Conservation (phyloP, 2,329 filamentous ascomycete genomes). For the Nemania serpens region DNA sequence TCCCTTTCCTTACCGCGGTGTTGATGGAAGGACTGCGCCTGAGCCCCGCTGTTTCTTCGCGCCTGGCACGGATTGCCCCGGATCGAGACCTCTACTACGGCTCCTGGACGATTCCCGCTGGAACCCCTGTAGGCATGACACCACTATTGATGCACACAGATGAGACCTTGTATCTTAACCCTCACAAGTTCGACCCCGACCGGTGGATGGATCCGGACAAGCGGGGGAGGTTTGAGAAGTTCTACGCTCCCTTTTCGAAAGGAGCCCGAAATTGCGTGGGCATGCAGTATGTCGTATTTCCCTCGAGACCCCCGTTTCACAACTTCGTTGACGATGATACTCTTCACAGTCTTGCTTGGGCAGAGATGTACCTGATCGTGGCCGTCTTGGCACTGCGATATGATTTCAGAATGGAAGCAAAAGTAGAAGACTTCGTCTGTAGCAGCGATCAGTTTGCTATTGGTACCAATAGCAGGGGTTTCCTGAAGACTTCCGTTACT, state of each 20-base stretch:
- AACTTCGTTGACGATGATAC: not conserved
- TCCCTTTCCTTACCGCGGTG: too few relatives aligned
- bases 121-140: too few relatives aligned
- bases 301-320: not conserved
- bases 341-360: not conserved
- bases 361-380: not conserved
- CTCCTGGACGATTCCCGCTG: too few relatives aligned
- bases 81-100: too few relatives aligned
- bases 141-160: too few relatives aligned
- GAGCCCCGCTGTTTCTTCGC: too few relatives aligned
- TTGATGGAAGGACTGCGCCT: too few relatives aligned
- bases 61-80: too few relatives aligned
- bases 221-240: conserved; percentile 26
- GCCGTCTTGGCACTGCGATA: not conserved
- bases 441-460: not conserved
- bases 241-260: conserved; percentile 32
- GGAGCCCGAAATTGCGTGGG: conserved; percentile 34
- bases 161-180: too few relatives aligned
- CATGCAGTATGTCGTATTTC: conserved; percentile 33
- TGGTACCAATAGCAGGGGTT: not conserved
- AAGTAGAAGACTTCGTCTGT: not conserved
- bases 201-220: conserved; percentile 33
- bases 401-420: not conserved
- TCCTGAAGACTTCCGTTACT: too few relatives aligned
- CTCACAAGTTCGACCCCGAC: conserved; percentile 33